Percentiles rank a stretch among this genome's conserved stretches.
These are phyloP conservation scores for Rubia yunnanensis DNA, from an alignment of 257 asterid species.

Conservation along the genomic window DNA sequence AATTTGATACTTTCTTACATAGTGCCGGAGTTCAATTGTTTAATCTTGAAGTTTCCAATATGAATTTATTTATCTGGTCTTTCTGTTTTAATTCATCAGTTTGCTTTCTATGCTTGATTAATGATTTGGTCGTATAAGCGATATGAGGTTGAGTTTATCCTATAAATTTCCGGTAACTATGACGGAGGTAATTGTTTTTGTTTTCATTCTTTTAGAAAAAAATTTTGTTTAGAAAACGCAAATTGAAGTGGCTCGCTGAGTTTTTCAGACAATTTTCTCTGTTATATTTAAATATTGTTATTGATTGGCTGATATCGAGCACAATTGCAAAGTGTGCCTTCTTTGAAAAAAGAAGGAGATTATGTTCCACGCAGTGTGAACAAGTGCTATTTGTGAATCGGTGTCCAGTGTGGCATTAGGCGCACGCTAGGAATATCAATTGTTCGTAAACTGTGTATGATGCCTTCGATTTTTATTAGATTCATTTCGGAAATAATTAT, in stretches of 20 bases:
- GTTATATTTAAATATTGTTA: not conserved
- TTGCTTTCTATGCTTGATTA: not conserved
- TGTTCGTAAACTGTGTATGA: not conserved
- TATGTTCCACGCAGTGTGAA: not conserved
- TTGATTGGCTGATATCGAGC: not conserved
- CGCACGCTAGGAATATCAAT: no score
- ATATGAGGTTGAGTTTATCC: not conserved
- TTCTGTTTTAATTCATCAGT: no score
- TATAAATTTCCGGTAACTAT: not conserved
- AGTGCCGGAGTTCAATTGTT: not conserved
- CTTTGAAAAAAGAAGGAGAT: not conserved
- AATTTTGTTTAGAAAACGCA: not conserved
- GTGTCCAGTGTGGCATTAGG: no score
- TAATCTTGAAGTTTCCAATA: no score
- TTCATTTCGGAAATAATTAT: not conserved
- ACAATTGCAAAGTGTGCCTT: not conserved
- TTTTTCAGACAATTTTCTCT: not conserved
- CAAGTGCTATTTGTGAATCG: not conserved
- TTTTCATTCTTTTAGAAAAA: no score
- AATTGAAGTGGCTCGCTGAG: not conserved
- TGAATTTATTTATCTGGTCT: no score
- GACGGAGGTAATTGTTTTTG: not conserved
- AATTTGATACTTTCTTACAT: not conserved
- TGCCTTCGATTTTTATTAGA: not conserved
- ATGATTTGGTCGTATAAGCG: not conserved